Percentiles rank a stretch among this genome's conserved stretches.
Conservation (phyloP, 371 early-diverging fungal species). For the Umbelopsis sp. region DNA sequence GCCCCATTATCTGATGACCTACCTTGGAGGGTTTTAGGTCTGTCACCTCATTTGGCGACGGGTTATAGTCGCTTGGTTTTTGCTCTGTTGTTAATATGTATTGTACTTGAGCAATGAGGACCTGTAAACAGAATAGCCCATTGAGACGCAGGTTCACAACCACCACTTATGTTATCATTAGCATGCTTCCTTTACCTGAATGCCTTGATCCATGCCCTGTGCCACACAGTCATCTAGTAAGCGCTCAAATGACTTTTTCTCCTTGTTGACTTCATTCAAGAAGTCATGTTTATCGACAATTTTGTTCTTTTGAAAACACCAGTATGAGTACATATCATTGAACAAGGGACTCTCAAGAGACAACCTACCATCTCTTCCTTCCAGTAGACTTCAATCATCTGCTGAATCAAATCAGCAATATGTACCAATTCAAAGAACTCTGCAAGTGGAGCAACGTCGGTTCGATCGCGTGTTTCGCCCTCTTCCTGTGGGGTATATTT, state of each 20-base stretch:
- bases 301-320: conserved; percentile 24
- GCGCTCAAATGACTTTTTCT: conserved; percentile 83
- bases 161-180: neutral
- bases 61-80: conserved; percentile 70
- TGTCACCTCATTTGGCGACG: conserved; percentile 47
- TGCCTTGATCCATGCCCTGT: conserved; percentile 86
- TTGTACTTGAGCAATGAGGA: conserved; percentile 77
- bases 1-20: neutral
- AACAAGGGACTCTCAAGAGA: neutral
- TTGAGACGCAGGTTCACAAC: neutral
- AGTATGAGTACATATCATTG: too few relatives aligned
- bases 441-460: conserved; percentile 58
- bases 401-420: conserved; percentile 83
- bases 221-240: conserved; percentile 86
- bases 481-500: conserved; percentile 48
- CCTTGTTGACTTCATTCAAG: conserved; percentile 79
- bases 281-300: conserved; percentile 87
- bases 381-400: conserved; percentile 89
- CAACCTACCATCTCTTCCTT: conserved; percentile 62
- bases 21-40: conserved; percentile 75
- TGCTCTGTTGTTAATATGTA: conserved; percentile 72
- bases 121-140: conserved; percentile 33
- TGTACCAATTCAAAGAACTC: conserved; percentile 90
- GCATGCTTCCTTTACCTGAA: conserved; percentile 51
- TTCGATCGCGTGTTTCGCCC: conserved; percentile 29